A percentile compares a stretch with the other conserved stretches of the same genome.
Evolutionary conservation across 169 alveolate species (phyloP).

Genomic region (Plasmodium falciparum): DNA sequence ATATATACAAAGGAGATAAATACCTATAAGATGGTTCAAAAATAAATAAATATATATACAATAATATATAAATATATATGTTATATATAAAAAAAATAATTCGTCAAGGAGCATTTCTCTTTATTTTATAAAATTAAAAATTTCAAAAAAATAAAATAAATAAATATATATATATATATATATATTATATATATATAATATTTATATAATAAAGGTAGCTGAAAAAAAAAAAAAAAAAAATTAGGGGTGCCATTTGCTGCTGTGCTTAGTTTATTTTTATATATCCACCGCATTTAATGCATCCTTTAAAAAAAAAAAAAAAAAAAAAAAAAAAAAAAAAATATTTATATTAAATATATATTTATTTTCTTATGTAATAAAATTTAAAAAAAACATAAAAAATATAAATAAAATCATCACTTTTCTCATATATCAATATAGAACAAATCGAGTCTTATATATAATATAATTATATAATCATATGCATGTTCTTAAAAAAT

Average conservation of each 20-base stretch:
- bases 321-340: background rate
- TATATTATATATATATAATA: too few relatives aligned
- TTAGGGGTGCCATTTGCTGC: background rate
- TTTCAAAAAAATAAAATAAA: background rate
- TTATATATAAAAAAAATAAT: too few relatives aligned
- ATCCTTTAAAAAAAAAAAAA: conserved; percentile 16
- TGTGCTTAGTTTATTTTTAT: background rate
- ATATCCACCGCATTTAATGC: conserved; percentile 38
- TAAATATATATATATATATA: background rate
- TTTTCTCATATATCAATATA: too few relatives aligned
- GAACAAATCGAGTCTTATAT: too few relatives aligned
- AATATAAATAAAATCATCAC: too few relatives aligned
- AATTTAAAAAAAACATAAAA: too few relatives aligned
- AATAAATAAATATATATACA: too few relatives aligned
- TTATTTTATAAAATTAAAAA: background rate
- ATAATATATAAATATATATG: too few relatives aligned
- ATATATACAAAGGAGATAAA: too few relatives aligned
- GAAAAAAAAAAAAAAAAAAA: conserved; percentile 30
- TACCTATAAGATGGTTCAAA: too few relatives aligned
- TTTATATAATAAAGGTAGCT: background rate
- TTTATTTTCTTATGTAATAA: too few relatives aligned
- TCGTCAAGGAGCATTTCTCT: too few relatives aligned
- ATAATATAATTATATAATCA: background rate
- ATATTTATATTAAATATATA: background rate
- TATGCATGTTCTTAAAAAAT: background rate